Base-by-base conservation (phyloP, 805 yeast genomes). In the Blastobotrys americana region DNA sequence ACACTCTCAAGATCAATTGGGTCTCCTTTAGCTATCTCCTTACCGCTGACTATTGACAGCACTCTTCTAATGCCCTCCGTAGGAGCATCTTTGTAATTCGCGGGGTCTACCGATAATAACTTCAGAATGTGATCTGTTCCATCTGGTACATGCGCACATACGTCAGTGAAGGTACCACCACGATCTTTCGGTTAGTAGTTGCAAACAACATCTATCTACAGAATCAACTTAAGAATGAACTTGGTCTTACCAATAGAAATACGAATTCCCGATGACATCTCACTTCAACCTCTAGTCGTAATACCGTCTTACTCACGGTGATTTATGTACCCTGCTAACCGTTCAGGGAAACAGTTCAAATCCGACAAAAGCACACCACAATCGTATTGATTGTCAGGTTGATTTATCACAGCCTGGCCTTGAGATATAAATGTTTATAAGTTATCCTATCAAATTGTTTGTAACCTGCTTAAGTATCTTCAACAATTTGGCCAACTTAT, bases 121-220 rank as follows among this genome's bases (percentile, higher is more conserved):
- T 89, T 89, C 61, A 89, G 73, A 2, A 84, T 78, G 31, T 76
- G 72, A 56, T 83, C 89, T 34, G 73, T 76, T 38, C 71, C 70
- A 22, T 63, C 66, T 13, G 70, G 56, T 58, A 77, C 67, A 52
- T 70, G 68, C 53, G 69, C 87, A 67, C 44, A 78, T 65, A 64
- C 82, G 72, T 86, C 97, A 0, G 96, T 86, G 68, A 88, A 88
- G 0, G 97, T 89, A 46, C 97, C 97, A 51, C 97, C 97, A 51
- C 90, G 54, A 51, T 61, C 70, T 47, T 56, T n/a, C n/a, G n/a
- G 51, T 25, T 27, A 27, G 17, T 23, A 36, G 33, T 13, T 13
- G 10, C 19, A 10, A 10, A 20, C 46, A 41, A 9, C 4, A 44
- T 16, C 17, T 20, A n/a, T 35, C 6, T 15, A 4, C 33, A 4